Evolutionary conservation across 805 yeast genomes (phyloP), one percentile per base, ranked within the genome.

Genomic region (Nakazawaea holstii): DNA sequence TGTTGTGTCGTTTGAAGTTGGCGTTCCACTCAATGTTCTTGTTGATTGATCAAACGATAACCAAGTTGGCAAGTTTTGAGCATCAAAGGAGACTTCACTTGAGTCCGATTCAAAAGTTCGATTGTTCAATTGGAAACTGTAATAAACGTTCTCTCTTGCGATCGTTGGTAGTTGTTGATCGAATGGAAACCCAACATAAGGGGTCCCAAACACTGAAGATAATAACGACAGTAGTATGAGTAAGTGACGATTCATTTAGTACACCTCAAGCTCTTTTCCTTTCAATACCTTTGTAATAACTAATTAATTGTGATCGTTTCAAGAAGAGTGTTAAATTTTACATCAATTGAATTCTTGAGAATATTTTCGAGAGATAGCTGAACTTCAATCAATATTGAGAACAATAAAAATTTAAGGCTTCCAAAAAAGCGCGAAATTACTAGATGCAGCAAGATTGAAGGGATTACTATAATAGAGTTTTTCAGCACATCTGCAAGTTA

Each of bases 101-200:
- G 64, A 65, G 41, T 68, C 60, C 1, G 79, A 72, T 43, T 69
- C 59, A 62, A 77, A 89, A 2, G 98, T 92, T 55, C 82, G 79
- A 50, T 76, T 68, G 46, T 90, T 82, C 37, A 92, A 65, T 33
- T 82, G 73, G 65, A 87, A 92, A 15, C 68, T 55, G 65, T 84
- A 92, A 2, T 61, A 55, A 55, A 78, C 71, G 50, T 78, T 78
- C 13, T 80, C 77, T 49, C 95, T 74, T 4, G 96, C 98, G 11
- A 94, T 87, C 31, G 89, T 84, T 5, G 98, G 98, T 20, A 82
- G 73, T 66, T 92, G 99, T 60, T 81, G 80, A 53, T 76, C 66
- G 60, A 90, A 79, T n/a, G 96, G 91, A 70, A 84, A 87, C 39
- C 86, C 87, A 35, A 75, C 70, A 45, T 72, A 69, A 6, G 87